These are phyloP conservation scores for Secale cereale DNA, from an alignment of 176 grass and related monocot genomes.

Conservation along the genomic window DNA sequence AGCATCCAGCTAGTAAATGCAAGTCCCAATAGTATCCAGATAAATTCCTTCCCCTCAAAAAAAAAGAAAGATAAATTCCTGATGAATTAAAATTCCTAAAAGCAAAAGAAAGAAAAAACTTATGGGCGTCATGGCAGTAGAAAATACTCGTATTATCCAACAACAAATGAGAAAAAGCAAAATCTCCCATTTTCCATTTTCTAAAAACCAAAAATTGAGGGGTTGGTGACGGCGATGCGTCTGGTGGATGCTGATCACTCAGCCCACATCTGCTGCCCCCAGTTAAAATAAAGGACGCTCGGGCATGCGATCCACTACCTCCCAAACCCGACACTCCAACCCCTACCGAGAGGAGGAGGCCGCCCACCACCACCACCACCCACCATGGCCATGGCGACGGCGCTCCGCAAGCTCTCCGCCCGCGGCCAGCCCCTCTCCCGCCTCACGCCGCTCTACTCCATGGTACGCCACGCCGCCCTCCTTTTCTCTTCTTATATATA, in stretches of 20 bases:
- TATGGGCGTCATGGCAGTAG: background rate
- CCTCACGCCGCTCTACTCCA: slow-evolving; percentile 49
- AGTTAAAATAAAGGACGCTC: slow-evolving; percentile 7
- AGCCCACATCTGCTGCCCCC: background rate
- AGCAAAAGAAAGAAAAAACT: background rate
- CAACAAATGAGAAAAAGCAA: background rate
- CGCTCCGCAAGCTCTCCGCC: slow-evolving; percentile 63
- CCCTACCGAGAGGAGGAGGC: slow-evolving; percentile 12
- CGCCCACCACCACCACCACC: slow-evolving; percentile 20
- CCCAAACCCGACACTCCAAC: slow-evolving; percentile 26
- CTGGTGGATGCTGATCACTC: slow-evolving; percentile 18
- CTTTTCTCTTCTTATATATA: background rate
- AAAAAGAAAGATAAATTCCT: too few relatives aligned
- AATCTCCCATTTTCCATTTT: background rate
- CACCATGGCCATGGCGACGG: slow-evolving; percentile 80
- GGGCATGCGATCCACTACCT: slow-evolving; percentile 14
- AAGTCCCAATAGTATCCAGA: too few relatives aligned
- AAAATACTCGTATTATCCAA: background rate
- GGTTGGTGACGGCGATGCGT: slow-evolving; percentile 23
- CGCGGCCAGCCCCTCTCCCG: slow-evolving; percentile 52
- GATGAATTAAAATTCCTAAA: background rate
- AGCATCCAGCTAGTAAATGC: too few relatives aligned
- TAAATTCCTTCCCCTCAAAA: too few relatives aligned
- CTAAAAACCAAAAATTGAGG: background rate
- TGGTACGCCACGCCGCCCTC: slow-evolving; percentile 35